phyloP scores from a whole-genome alignment of 345 rosid species.

The Pistacia atlantica region DNA sequence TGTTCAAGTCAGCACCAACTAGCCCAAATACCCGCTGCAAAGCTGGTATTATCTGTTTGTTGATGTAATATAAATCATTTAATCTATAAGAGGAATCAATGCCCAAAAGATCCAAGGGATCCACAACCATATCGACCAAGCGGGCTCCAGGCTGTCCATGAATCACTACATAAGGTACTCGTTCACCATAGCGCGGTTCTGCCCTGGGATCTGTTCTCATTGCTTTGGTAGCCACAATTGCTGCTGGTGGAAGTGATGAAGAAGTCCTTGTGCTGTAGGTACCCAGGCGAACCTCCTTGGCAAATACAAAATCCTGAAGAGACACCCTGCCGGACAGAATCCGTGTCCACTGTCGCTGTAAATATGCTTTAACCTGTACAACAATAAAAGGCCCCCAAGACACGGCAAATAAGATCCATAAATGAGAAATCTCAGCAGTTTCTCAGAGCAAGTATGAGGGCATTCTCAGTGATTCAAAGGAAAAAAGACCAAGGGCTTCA shows the following conservation, averaged over 20 bases:
- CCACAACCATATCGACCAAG: conserved; percentile 92
- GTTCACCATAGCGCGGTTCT: conserved; percentile 86
- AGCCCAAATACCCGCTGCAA: conserved; percentile 88
- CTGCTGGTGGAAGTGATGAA: conserved; percentile 88
- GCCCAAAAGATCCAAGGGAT: conserved; percentile 81
- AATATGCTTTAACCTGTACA: conserved; percentile 68
- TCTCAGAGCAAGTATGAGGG: not conserved
- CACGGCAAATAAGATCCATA: conserved; percentile 2
- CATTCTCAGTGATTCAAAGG: not conserved
- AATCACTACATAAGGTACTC: conserved; percentile 89
- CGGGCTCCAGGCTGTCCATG: conserved; percentile 96
- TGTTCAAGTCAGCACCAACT: conserved; percentile 75
- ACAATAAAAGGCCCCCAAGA: not conserved
- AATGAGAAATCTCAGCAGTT: conserved; percentile 3
- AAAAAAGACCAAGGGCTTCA: not conserved
- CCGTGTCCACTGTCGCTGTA: conserved; percentile 85
- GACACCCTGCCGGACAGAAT: conserved; percentile 86
- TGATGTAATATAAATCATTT: conserved; percentile 86
- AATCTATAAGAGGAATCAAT: conserved; percentile 74
- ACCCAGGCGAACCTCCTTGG: conserved; percentile 95
- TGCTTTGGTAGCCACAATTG: conserved; percentile 86
- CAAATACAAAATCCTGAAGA: conserved; percentile 91
- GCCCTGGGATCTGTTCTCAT: conserved; percentile 89
- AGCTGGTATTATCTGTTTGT: conserved; percentile 93
- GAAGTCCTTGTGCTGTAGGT: conserved; percentile 67